A percentile compares a stretch with the other conserved stretches of the same genome.
Conservation (phyloP, 140 eudicot genomes). For the Oenanthe javanica region DNA sequence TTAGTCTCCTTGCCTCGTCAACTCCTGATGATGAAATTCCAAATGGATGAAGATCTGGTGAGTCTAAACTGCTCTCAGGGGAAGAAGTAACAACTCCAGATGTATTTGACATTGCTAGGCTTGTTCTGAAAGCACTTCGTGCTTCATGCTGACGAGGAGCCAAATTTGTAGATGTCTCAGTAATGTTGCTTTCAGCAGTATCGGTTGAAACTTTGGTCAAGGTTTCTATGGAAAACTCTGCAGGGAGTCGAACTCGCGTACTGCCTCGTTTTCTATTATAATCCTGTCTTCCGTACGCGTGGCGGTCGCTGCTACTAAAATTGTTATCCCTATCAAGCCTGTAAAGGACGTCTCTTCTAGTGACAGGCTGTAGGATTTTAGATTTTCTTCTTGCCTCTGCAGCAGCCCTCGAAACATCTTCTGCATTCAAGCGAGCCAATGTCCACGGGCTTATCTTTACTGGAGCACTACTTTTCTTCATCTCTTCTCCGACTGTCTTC, state of each 20-base stretch:
- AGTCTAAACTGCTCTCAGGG: slow-evolving; percentile 86
- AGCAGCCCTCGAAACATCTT: slow-evolving; percentile 92
- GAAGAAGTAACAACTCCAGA: slow-evolving; percentile 54
- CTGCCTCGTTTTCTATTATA: slow-evolving; percentile 57
- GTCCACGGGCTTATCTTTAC: slow-evolving; percentile 99
- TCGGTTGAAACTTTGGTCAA: slow-evolving; percentile 21
- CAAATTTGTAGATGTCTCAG: slow-evolving; percentile 36
- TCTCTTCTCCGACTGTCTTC: slow-evolving; percentile 48
- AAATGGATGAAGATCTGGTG: slow-evolving; percentile 79
- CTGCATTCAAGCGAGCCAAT: slow-evolving; percentile 84
- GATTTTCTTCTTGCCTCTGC: slow-evolving; percentile 97
- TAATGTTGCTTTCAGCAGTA: slow-evolving; percentile 19
- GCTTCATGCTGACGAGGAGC: slow-evolving; percentile 79
- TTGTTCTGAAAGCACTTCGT: slow-evolving; percentile 46
- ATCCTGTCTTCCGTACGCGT: slow-evolving; percentile 41
- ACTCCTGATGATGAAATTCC: slow-evolving; percentile 63
- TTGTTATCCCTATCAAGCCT: slow-evolving; percentile 58
- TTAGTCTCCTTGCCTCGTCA: slow-evolving; percentile 50
- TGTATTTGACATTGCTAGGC: slow-evolving; percentile 35
- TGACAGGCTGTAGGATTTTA: slow-evolving; percentile 72
- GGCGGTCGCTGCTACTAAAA: slow-evolving; percentile 63
- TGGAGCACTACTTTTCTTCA: slow-evolving; percentile 64
- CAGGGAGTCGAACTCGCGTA: slow-evolving; percentile 68
- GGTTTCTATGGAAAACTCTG: slow-evolving; percentile 51
- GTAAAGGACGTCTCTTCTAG: slow-evolving; percentile 36